These are phyloP conservation scores for Wallacemonas sp. DNA, from an alignment of 208 protist species.

Conservation along the genomic window DNA sequence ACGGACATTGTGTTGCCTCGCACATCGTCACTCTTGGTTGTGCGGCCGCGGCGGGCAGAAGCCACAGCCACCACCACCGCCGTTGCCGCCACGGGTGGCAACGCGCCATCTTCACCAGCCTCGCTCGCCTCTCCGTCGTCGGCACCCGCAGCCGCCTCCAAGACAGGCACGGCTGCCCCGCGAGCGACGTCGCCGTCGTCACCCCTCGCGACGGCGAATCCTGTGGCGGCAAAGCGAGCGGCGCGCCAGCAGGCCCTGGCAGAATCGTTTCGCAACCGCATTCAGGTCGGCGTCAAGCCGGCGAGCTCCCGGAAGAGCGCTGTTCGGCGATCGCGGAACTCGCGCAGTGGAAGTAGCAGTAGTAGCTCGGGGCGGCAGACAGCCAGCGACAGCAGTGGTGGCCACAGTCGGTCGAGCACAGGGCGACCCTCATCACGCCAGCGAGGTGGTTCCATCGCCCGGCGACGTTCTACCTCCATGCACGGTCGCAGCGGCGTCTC, in stretches of 20 bases:
- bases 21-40: neutral
- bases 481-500: neutral
- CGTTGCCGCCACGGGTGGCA: no score
- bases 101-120: no score
- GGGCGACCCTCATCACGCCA: neutral
- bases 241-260: slow-evolving; percentile 12
- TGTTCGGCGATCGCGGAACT: slow-evolving; percentile 12
- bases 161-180: neutral
- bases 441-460: neutral
- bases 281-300: slow-evolving; percentile 30
- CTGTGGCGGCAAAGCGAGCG: slow-evolving; percentile 3
- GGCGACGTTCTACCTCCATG: neutral
- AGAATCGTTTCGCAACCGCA: slow-evolving; percentile 37
- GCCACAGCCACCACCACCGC: no score
- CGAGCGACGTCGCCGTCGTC: no score
- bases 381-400: neutral
- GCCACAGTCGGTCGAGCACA: neutral
- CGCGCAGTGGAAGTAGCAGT: neutral
- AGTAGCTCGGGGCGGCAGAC: neutral
- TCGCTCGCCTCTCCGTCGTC: neutral
- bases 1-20: neutral
- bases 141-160: neutral
- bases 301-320: slow-evolving; percentile 6
- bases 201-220: no score
- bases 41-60: neutral